Base-by-base conservation (phyloP, 2,329 filamentous ascomycete genomes). In the Cadophora luteo-olivacea region DNA sequence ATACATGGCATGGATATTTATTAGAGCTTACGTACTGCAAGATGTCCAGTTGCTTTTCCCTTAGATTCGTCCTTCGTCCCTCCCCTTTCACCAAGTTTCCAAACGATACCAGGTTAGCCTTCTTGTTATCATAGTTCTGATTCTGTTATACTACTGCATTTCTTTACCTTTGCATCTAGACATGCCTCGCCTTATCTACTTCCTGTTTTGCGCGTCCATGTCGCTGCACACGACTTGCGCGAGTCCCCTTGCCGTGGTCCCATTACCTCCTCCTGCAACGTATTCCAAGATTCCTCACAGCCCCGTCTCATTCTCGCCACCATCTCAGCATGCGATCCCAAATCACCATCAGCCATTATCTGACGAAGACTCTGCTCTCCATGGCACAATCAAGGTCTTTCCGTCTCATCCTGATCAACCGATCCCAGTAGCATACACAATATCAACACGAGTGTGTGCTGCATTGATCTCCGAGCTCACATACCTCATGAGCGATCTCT, bases 401-500 rank as follows among this genome's bases (percentile, higher is more conserved):
- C 48, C 41, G 25, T 58, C 25, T 22, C 19, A 24, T 7, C 52
- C 45, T 14, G 8, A 48, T 33, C 52, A 58, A 29, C 38, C 64
- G 29, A 65, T 58, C 64, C 52, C 64, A 3, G 64, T 65, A 8
- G 51, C 54, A 55, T 66, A 45, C 22, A 54, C 55, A 16, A 5
- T 66, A 29, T 60, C 55, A n/a, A 61, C 55, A 25, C 38, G 58
- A 54, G 48, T 61, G 24, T 66, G 64, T 24, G 45, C 24, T n/a
- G 38, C 55, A 2, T 12, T 66, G 25, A 41, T 51, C 45, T 12
- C 36, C 1, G 45, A 52, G 22, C n/a, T 52, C 11, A 55, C 54
- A 36, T 66, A 66, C n/a, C 51, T 66, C 25, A 38, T 66, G 16
- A 48, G 19, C 12, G 52, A 66, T 33, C 64, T 66, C 25, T 61